Percentiles rank a stretch among this genome's conserved stretches.
phyloP scores from a whole-genome alignment of 345 rosid genomes.

The Salix suchowensis region DNA sequence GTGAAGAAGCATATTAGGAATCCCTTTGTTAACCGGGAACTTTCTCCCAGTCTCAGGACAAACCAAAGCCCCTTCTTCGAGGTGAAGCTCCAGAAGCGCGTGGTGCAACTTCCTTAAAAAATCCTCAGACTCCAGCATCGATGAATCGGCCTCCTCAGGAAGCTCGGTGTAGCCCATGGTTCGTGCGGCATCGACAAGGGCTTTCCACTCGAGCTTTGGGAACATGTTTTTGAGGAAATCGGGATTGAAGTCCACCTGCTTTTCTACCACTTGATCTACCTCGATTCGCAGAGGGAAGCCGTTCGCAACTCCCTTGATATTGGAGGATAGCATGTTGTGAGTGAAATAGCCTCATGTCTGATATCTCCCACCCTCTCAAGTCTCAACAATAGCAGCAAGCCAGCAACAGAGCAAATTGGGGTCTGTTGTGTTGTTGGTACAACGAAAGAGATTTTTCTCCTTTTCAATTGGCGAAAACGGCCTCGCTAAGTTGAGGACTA shows the following conservation, averaged over 20 bases:
- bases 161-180: constrained; percentile 66
- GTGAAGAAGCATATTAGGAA: constrained; percentile 96
- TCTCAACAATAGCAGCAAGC: neutral
- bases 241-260: constrained; percentile 64
- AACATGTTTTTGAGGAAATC: constrained; percentile 71
- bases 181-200: constrained; percentile 59
- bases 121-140: constrained; percentile 59
- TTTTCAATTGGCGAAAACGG: neutral
- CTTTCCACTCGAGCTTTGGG: constrained; percentile 75
- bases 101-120: constrained; percentile 71
- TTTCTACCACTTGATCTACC: constrained; percentile 54
- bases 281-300: constrained; percentile 80
- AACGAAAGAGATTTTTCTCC: neutral
- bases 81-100: constrained; percentile 79
- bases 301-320: constrained; percentile 76
- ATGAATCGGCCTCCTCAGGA: constrained; percentile 51
- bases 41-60: constrained; percentile 81
- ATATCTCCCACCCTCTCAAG: neutral
- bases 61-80: constrained; percentile 84
- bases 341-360: constrained; percentile 65
- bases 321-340: constrained; percentile 87
- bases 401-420: neutral
- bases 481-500: neutral
- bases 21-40: constrained; percentile 70
- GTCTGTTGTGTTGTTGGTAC: neutral